A percentile compares a stretch with the other conserved stretches of the same genome.
Conservation (phyloP, 1,284 basidiomycete species). For the Melampsora americana region DNA sequence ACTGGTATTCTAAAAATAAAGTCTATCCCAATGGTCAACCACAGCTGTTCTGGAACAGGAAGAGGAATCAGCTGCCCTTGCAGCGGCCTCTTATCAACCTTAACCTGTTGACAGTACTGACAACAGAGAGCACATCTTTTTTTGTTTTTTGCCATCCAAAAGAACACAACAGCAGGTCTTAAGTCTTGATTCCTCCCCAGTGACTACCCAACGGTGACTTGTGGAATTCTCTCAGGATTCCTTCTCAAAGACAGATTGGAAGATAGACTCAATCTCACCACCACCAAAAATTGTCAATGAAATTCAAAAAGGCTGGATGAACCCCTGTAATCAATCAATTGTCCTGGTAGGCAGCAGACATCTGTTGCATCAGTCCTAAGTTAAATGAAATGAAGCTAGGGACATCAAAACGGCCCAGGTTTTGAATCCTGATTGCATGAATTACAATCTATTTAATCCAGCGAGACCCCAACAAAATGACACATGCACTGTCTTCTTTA, state of each 20-base stretch:
- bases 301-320: too few species aligned
- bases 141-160: conserved; percentile 13
- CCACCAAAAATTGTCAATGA: background rate
- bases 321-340: too few species aligned
- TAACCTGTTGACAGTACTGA: conserved; percentile 52
- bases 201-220: too few species aligned
- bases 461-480: too few species aligned
- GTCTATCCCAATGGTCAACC: conserved; percentile 30
- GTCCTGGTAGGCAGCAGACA: too few species aligned
- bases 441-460: too few species aligned
- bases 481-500: too few species aligned
- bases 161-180: background rate
- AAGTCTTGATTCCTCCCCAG: background rate
- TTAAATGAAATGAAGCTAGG: too few species aligned
- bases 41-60: too few species aligned
- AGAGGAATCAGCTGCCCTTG: conserved; percentile 56
- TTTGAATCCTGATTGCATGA: too few species aligned
- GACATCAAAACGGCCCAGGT: too few species aligned
- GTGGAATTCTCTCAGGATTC: background rate
- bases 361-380: too few species aligned
- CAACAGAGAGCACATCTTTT: conserved; percentile 48
- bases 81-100: conserved; percentile 52
- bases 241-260: background rate
- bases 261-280: background rate
- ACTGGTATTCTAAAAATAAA: conserved; percentile 16